Percentiles rank a stretch among this genome's conserved stretches.
Evolutionary conservation across 2,329 filamentous ascomycete genomes (phyloP).

Genomic region (Talaromyces pinophilus): DNA sequence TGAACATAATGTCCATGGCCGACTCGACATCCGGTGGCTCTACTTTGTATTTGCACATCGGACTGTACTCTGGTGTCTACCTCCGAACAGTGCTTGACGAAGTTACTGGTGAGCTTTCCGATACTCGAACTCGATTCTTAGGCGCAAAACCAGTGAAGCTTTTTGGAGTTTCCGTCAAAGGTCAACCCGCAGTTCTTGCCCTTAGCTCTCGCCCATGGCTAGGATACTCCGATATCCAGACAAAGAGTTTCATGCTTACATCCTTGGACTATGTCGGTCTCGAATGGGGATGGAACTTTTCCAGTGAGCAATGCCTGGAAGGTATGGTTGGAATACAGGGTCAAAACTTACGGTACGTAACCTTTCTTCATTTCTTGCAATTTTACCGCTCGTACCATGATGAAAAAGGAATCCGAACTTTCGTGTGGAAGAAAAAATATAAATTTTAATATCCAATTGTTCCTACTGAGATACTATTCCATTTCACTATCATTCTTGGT

Average conservation of each 20-base stretch:
- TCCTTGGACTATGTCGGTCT: slow-evolving; percentile 85
- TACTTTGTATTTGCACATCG: slow-evolving; percentile 93
- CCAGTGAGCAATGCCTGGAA: slow-evolving; percentile 88
- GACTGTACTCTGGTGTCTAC: slow-evolving; percentile 92
- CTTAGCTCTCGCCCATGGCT: slow-evolving; percentile 95
- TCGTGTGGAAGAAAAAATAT: slow-evolving; percentile 48
- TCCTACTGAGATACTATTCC: slow-evolving; percentile 73
- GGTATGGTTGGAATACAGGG: slow-evolving; percentile 93
- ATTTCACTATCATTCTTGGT: slow-evolving; percentile 5
- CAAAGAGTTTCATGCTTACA: slow-evolving; percentile 85
- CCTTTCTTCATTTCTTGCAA: slow-evolving; percentile 29
- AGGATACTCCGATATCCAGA: slow-evolving; percentile 85
- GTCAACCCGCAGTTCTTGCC: slow-evolving; percentile 80
- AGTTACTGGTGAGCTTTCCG: slow-evolving; percentile 89
- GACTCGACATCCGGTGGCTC: slow-evolving; percentile 87
- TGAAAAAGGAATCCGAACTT: slow-evolving; percentile 43
- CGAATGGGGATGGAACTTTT: slow-evolving; percentile 95
- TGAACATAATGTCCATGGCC: slow-evolving; percentile 93
- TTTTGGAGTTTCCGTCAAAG: slow-evolving; percentile 86
- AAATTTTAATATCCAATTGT: slow-evolving; percentile 74
- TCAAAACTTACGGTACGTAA: slow-evolving; percentile 76
- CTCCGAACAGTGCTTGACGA: slow-evolving; percentile 93
- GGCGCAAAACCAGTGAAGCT: slow-evolving; percentile 87
- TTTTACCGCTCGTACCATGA: slow-evolving; percentile 43
- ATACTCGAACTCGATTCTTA: slow-evolving; percentile 91